Evolutionary conservation across 1,139 yeast species (phyloP).

Genomic region (Blastobotrys ciferrii): DNA sequence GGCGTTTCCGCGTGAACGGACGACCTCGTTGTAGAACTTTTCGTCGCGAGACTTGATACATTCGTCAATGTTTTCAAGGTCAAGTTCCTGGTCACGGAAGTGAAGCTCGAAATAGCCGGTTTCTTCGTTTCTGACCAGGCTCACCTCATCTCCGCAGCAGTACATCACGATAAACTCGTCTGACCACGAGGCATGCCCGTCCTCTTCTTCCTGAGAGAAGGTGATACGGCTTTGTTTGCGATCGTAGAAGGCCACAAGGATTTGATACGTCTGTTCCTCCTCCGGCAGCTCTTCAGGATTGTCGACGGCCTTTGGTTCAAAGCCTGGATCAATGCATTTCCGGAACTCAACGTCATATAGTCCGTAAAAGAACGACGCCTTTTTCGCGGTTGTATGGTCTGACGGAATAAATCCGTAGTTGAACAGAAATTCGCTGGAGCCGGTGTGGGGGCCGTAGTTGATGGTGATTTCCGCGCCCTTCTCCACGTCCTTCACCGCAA

Average conservation of each 20-base stretch:
- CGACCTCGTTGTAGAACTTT: conserved; percentile 10
- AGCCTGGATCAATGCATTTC: conserved; percentile 22
- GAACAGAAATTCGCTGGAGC: conserved; percentile 40
- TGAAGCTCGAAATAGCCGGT: conserved; percentile 26
- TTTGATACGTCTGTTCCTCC: conserved; percentile 22
- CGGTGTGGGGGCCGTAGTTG: conserved; percentile 39
- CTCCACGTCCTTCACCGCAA: conserved; percentile 14
- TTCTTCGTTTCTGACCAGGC: conserved; percentile 21
- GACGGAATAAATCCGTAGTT: conserved; percentile 42
- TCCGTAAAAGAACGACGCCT: conserved; percentile 23
- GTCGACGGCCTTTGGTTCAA: conserved; percentile 18
- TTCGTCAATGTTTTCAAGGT: conserved; percentile 23
- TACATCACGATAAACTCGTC: conserved; percentile 29
- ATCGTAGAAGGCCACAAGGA: conserved; percentile 22
- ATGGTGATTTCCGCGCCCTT: conserved; percentile 35
- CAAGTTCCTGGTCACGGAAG: conserved; percentile 23
- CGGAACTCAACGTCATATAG: conserved; percentile 26
- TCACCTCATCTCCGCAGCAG: conserved; percentile 28
- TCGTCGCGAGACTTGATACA: conserved; percentile 13
- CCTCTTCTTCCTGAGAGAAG: conserved; percentile 11
- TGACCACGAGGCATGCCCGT: conserved; percentile 21
- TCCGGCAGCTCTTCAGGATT: conserved; percentile 9
- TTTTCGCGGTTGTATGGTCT: conserved; percentile 21
- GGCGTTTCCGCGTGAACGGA: conserved; percentile 16
- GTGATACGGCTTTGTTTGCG: conserved; percentile 16